Evolutionary conservation across 2,329 filamentous ascomycete genomes (phyloP), one percentile per base, ranked within the genome.

Genomic region (Penicillium sp.): DNA sequence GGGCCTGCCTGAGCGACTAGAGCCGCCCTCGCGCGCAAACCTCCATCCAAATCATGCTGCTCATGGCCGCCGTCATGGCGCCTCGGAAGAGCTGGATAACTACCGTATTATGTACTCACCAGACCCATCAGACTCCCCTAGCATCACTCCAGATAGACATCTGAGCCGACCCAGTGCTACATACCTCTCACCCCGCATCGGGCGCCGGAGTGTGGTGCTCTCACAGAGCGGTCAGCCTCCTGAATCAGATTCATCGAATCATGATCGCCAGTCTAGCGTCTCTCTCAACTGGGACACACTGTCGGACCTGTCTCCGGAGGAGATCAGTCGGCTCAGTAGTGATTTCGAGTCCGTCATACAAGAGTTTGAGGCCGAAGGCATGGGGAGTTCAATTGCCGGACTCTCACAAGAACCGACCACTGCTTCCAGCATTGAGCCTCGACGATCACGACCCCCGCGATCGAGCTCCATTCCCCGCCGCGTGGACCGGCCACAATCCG

Each of bases 251-350:
- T 58, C 58, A 37, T 59, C 68, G 14, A 69, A 56, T 35, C 50
- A 63, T 27, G 73, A 76, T 50, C 62, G 66, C 22, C 72, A 74
- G 47, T 69, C 76, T 6, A 73, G 62, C 49, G 65, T 75, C 50
- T 73, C 74, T 49, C 66, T 76, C 13, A 74, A 73, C 60, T 75
- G 76, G 71, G 77, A 76, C 24, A 68, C 75, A 6, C 79, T 77
- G 16, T 71, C 70, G 7, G 77, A 76, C 18, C 66, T 78, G 10
- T 70, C 56, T 14, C 56, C 65, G 5, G 71, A 73, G 22, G 53
- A 59, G 37, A 50, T 62, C n/a, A 58, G 60, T 27, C 70, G 66
- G 36, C 56, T 46, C 37, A 40, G n/a, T 36, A 46, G 60, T 33
- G 69, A 69, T 14, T 62, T 64, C 18, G 67, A 67, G 55, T 65